Evolutionary conservation across 1,284 basidiomycete species (phyloP).

Genomic region (Quambalaria eucalypti): DNA sequence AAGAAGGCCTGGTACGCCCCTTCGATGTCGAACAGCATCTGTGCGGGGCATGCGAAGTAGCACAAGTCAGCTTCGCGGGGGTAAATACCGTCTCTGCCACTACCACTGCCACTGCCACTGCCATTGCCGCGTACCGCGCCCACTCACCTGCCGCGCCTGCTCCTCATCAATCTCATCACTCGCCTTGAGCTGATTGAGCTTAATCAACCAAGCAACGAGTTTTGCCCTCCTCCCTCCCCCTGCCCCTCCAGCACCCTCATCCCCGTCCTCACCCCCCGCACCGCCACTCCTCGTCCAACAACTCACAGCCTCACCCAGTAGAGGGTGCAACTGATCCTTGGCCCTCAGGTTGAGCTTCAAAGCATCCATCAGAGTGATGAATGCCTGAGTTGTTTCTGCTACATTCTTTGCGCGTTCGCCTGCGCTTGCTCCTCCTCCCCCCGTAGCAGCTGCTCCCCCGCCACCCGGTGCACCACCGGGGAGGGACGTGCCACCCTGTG

Average conservation of each 20-base stretch:
- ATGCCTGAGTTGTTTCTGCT: constrained; percentile 90
- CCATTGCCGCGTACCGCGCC: background rate
- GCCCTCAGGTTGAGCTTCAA: constrained; percentile 82
- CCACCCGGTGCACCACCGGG: constrained; percentile 50
- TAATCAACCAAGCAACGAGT: constrained; percentile 91
- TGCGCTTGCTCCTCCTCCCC: constrained; percentile 1
- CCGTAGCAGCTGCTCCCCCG: too few relatives aligned
- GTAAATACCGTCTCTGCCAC: too few relatives aligned
- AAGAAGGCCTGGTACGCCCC: constrained; percentile 95
- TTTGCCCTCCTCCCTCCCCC: constrained; percentile 89
- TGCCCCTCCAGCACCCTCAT: too few relatives aligned
- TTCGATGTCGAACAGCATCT: constrained; percentile 94
- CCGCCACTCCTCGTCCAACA: constrained; percentile 49
- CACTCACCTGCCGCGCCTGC: constrained; percentile 74
- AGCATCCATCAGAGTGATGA: constrained; percentile 98
- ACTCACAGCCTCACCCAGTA: constrained; percentile 85
- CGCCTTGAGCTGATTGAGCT: constrained; percentile 90
- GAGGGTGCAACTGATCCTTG: constrained; percentile 92
- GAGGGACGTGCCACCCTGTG: background rate
- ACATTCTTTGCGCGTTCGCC: constrained; percentile 91
- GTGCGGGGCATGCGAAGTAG: too few relatives aligned
- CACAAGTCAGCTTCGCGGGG: too few relatives aligned
- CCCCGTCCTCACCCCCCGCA: constrained; percentile 56
- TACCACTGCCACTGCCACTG: too few relatives aligned
- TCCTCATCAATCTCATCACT: constrained; percentile 94